phyloP scores from a whole-genome alignment of 2,329 filamentous ascomycete genomes.

The Diaporthe batatas region DNA sequence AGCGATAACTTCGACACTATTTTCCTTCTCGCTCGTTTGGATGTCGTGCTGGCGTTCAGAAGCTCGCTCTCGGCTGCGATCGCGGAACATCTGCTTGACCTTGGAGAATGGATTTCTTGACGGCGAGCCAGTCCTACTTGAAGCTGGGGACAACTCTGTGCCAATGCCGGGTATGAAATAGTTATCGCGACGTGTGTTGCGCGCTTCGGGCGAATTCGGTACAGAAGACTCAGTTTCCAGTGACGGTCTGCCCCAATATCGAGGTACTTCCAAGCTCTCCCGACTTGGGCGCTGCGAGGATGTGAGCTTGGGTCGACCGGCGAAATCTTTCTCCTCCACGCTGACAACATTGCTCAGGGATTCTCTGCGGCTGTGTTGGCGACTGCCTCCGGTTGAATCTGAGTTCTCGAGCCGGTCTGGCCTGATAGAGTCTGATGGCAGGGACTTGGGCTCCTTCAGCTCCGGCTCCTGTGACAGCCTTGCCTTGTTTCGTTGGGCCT shows the following conservation, averaged over 20 bases:
- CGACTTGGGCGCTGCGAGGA: conserved; percentile 53
- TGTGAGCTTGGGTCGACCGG: conserved; percentile 41
- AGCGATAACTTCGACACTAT: conserved; percentile 42
- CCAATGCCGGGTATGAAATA: conserved; percentile 70
- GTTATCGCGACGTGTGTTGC: conserved; percentile 57
- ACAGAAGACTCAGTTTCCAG: conserved; percentile 61
- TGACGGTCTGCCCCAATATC: conserved; percentile 54
- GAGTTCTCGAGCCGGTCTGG: conserved; percentile 49
- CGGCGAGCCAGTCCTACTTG: conserved; percentile 73
- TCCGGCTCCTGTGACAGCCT: conserved; percentile 49
- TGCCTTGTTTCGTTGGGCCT: conserved; percentile 60
- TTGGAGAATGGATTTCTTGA: conserved; percentile 69
- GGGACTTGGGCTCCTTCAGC: conserved; percentile 51
- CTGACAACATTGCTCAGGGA: conserved; percentile 58
- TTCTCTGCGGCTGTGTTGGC: conserved; percentile 52
- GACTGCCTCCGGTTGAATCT: conserved; percentile 49
- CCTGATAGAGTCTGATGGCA: conserved; percentile 50
- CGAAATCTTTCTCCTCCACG: conserved; percentile 50
- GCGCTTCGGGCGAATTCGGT: conserved; percentile 67
- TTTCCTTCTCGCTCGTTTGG: conserved; percentile 50
- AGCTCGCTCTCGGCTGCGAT: conserved; percentile 63
- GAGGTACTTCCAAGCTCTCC: conserved; percentile 64
- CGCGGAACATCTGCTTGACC: conserved; percentile 68
- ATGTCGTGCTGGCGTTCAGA: conserved; percentile 50
- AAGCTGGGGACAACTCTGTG: conserved; percentile 72